A percentile compares a stretch with the other conserved stretches of the same genome.
Evolutionary conservation across 345 rosid species (phyloP).

Genomic region (Mercurialis annua): DNA sequence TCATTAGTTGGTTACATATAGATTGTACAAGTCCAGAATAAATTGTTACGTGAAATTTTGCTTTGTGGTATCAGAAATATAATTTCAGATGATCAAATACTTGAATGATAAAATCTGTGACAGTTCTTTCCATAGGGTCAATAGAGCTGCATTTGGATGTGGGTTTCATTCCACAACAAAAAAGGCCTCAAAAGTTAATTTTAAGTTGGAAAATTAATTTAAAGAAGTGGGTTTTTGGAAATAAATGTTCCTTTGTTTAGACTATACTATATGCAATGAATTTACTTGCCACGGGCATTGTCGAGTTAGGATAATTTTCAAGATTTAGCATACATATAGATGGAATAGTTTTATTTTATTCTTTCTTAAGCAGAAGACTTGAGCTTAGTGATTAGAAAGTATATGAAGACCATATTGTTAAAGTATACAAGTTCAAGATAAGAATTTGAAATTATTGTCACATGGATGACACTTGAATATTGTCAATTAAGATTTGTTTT

Average conservation of each 20-base stretch:
- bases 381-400: background rate
- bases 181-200: too few relatives aligned
- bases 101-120: background rate
- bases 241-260: background rate
- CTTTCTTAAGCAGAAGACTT: background rate
- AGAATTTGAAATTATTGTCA: background rate
- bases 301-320: background rate
- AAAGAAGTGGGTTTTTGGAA: background rate
- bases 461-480: constrained; percentile 9
- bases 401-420: too few relatives aligned
- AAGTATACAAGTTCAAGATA: background rate
- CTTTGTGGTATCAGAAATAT: background rate
- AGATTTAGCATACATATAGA: background rate
- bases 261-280: background rate
- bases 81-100: background rate
- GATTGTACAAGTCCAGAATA: background rate
- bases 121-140: background rate
- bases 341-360: background rate
- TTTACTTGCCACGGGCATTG: background rate
- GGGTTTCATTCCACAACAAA: too few relatives aligned
- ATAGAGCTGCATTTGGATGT: background rate
- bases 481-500: constrained; percentile 10
- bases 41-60: background rate
- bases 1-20: background rate
- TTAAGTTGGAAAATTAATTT: too few relatives aligned